Percentiles rank a stretch among this genome's conserved stretches.
phyloP scores from a whole-genome alignment of 306 rosid genomes.

The Purshia tridentata region DNA sequence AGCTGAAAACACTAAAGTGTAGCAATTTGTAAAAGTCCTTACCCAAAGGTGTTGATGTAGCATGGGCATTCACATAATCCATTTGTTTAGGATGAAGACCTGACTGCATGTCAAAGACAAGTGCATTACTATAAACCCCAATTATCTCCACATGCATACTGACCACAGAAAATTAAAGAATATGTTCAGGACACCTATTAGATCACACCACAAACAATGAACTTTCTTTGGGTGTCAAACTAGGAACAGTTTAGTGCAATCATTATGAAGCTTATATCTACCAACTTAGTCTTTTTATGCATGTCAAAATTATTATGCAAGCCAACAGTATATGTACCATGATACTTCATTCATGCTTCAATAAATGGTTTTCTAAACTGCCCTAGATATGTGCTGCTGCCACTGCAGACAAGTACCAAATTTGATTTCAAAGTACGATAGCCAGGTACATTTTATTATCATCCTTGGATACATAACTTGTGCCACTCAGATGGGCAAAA shows the following conservation, averaged over 20 bases:
- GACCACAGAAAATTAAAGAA: background rate
- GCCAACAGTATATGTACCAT: background rate
- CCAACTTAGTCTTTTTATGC: constrained; percentile 3
- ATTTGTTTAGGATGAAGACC: constrained; percentile 75
- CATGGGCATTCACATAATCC: constrained; percentile 89
- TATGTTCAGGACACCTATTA: background rate
- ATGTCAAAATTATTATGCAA: background rate
- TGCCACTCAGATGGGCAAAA: background rate
- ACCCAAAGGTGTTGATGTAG: constrained; percentile 87
- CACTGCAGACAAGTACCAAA: background rate
- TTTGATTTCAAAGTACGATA: background rate
- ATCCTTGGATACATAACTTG: background rate
- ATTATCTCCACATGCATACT: constrained; percentile 1
- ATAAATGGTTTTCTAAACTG: background rate
- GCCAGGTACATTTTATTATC: background rate
- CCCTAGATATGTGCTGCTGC: background rate
- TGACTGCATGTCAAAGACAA: constrained; percentile 51
- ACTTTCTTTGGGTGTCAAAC: background rate
- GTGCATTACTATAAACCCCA: constrained; percentile 5
- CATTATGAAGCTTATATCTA: constrained; percentile 7
- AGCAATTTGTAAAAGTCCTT: constrained; percentile 32
- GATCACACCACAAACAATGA: background rate
- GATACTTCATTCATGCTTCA: background rate
- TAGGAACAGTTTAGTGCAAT: constrained; percentile 15
- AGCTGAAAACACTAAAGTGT: constrained; percentile 22